phyloP scores from a whole-genome alignment of 305 asterid genomes.

The Fraxinus velutina region DNA sequence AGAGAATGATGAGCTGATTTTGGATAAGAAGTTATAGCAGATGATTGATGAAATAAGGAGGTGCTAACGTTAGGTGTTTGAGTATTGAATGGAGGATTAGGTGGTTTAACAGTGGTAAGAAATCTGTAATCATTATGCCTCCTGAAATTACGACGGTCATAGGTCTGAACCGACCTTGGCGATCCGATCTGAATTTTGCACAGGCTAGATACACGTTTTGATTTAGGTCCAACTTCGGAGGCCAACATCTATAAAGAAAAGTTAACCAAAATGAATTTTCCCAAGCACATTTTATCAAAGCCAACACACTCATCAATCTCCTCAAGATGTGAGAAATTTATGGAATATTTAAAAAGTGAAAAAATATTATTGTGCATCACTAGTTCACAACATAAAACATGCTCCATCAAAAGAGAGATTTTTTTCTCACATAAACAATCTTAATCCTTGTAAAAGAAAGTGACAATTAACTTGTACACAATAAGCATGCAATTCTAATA shows the following conservation, averaged over 20 bases:
- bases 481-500: neutral
- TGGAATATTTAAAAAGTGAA: neutral
- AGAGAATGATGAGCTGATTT: too few species aligned
- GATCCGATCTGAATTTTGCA: neutral
- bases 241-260: neutral
- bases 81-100: neutral
- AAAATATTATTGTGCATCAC: neutral
- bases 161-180: neutral
- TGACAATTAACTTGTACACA: neutral
- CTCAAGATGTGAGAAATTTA: neutral
- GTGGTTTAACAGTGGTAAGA: neutral
- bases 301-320: neutral
- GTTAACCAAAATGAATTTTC: neutral
- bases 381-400: neutral
- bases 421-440: neutral
- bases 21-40: too few species aligned
- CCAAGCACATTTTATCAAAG: neutral
- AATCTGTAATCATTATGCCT: neutral
- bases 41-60: too few species aligned
- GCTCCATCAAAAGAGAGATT: neutral
- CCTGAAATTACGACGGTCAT: neutral
- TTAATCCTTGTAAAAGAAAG: neutral
- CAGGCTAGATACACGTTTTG: neutral
- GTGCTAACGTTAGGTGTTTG: neutral
- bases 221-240: too few species aligned